Percentiles rank a stretch among this genome's conserved stretches.
phyloP scores from a whole-genome alignment of 75 land plant species.

The Sequoia sempervirens region DNA sequence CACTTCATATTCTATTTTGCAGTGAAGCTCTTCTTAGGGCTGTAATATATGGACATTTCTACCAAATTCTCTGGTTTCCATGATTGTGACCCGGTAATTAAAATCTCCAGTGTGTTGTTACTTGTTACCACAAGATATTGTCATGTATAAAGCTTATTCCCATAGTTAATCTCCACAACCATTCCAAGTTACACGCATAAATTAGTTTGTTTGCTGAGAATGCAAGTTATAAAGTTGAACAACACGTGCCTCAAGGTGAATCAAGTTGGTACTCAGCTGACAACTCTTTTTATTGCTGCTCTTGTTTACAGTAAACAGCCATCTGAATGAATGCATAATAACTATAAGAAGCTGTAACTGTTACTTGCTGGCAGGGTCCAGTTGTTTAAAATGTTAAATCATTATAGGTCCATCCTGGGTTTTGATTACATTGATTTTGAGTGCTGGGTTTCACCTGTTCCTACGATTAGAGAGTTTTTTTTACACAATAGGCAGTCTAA shows the following conservation, averaged over 20 bases:
- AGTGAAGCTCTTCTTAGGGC: not conserved
- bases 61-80: not conserved
- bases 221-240: not conserved
- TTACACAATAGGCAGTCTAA: not conserved
- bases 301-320: not conserved
- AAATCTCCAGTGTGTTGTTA: not conserved
- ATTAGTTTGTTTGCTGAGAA: not conserved
- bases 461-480: not conserved
- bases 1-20: not conserved
- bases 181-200: not conserved
- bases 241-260: not conserved
- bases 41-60: not conserved
- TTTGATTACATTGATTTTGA: not conserved
- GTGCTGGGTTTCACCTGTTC: not conserved
- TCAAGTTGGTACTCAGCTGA: not conserved
- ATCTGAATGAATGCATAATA: not conserved
- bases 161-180: not conserved
- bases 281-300: not conserved
- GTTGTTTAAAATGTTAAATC: not conserved
- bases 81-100: not conserved
- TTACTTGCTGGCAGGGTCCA: not conserved
- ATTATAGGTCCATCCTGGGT: not conserved
- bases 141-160: not conserved
- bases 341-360: not conserved
- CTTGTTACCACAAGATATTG: not conserved